These are phyloP conservation scores for Verticillium nonalfalfae DNA, from an alignment of 2,329 filamentous ascomycete genomes.

Conservation along the genomic window DNA sequence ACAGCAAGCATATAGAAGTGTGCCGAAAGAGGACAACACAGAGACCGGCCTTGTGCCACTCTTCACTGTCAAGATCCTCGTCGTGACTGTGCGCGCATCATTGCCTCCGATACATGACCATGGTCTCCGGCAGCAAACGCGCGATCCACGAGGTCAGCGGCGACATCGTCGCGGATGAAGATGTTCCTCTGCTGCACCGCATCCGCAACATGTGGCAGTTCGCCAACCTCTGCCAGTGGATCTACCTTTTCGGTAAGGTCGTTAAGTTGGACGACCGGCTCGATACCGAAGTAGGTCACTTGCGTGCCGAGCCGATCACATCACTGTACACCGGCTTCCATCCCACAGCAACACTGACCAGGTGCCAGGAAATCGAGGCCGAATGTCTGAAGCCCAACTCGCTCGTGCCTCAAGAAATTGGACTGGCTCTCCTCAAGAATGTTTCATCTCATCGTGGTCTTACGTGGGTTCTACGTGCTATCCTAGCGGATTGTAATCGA, in stretches of 20 bases:
- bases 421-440: conserved; percentile 81
- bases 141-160: conserved; percentile 37
- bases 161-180: conserved; percentile 18
- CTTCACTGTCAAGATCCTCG: background rate
- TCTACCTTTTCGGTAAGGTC: conserved; percentile 80
- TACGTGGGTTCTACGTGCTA: conserved; percentile 54
- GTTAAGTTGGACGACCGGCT: conserved; percentile 87
- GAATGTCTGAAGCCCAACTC: conserved; percentile 82
- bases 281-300: conserved; percentile 70
- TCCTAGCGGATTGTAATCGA: background rate
- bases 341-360: background rate
- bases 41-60: background rate
- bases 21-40: background rate
- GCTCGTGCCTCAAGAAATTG: conserved; percentile 70
- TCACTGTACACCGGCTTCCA: background rate
- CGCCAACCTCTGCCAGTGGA: conserved; percentile 88
- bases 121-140: conserved; percentile 40
- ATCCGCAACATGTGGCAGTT: conserved; percentile 95
- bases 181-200: conserved; percentile 46
- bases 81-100: background rate
- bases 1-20: background rate
- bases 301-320: background rate
- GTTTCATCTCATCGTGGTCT: conserved; percentile 90
- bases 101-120: background rate
- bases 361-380: conserved; percentile 69